phyloP scores from a whole-genome alignment of 495 filamentous ascomycete genomes.

The Ascodesmis nigricans region DNA sequence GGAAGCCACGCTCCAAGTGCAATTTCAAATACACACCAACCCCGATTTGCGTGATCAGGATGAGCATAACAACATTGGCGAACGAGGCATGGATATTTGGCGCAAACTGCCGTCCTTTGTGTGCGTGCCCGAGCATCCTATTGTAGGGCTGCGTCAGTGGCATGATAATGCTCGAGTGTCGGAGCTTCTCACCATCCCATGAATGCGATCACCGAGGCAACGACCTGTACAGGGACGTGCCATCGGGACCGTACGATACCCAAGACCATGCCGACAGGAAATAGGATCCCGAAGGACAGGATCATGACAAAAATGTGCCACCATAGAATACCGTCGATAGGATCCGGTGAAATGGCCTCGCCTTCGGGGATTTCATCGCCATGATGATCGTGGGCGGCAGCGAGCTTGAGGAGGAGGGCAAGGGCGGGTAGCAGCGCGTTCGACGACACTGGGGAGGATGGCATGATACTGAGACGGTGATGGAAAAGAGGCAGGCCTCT shows the following conservation, averaged over 20 bases:
- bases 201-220: slow-evolving; percentile 47
- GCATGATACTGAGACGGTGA: too few relatives aligned
- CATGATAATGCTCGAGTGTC: neutral
- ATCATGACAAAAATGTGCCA: slow-evolving; percentile 80
- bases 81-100: slow-evolving; percentile 68
- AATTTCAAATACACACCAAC: slow-evolving; percentile 75
- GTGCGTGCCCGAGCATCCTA: slow-evolving; percentile 54
- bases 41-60: slow-evolving; percentile 52
- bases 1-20: slow-evolving; percentile 62
- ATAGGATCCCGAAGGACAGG: slow-evolving; percentile 68
- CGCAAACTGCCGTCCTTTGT: slow-evolving; percentile 71
- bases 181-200: slow-evolving; percentile 41
- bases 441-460: too few relatives aligned
- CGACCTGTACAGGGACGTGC: slow-evolving; percentile 76
- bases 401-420: too few relatives aligned
- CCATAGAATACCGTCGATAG: slow-evolving; percentile 79
- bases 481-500: too few relatives aligned
- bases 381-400: slow-evolving; percentile 50
- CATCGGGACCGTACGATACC: slow-evolving; percentile 76
- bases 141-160: neutral
- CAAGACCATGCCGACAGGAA: slow-evolving; percentile 87
- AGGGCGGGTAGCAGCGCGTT: too few relatives aligned
- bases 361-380: slow-evolving; percentile 55
- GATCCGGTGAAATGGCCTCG: slow-evolving; percentile 50
- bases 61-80: slow-evolving; percentile 53